These are phyloP conservation scores for Xenoacremonium recifei DNA, from an alignment of 2,329 filamentous ascomycete genomes.

Conservation along the genomic window DNA sequence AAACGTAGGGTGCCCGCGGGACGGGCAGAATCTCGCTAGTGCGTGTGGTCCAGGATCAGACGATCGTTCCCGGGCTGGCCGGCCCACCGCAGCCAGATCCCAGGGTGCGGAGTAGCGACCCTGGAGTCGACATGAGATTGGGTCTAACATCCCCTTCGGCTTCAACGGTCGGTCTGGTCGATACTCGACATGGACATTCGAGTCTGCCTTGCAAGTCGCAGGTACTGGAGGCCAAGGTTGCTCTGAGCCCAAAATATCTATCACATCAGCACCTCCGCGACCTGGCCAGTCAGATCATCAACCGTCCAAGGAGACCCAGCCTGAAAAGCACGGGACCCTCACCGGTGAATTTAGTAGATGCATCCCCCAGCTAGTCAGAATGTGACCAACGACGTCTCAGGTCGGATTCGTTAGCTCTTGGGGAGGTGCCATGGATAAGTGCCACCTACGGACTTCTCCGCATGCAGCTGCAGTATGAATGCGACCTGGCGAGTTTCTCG, in stretches of 20 bases:
- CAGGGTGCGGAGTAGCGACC: too few relatives aligned
- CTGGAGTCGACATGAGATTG: too few relatives aligned
- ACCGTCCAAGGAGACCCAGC: too few relatives aligned
- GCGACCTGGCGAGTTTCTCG: constrained; percentile 14
- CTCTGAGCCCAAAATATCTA: too few relatives aligned
- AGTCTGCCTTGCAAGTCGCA: constrained; percentile 10
- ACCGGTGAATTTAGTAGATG: constrained; percentile 22
- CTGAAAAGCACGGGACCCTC: too few relatives aligned
- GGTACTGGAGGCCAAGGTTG: too few relatives aligned
- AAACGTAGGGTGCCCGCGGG: constrained; percentile 18
- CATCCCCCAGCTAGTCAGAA: constrained; percentile 18
- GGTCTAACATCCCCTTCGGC: too few relatives aligned
- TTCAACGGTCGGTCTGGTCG: constrained; percentile 3
- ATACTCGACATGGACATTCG: constrained; percentile 3
- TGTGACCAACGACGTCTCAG: constrained; percentile 5
- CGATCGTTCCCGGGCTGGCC: constrained; percentile 24
- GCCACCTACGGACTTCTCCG: too few relatives aligned
- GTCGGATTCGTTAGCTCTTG: constrained; percentile 15
- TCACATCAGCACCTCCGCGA: too few relatives aligned
- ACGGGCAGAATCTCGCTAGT: constrained; percentile 30
- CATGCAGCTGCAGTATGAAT: too few relatives aligned
- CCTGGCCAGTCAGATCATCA: constrained; percentile 1
- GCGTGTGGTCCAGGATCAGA: constrained; percentile 26
- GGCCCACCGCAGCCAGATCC: constrained; percentile 28
- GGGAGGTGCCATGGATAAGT: constrained; percentile 1